A percentile compares a stretch with the other conserved stretches of the same genome.
phyloP scores from a whole-genome alignment of 1,284 basidiomycete species.

The Malassezia caprae region DNA sequence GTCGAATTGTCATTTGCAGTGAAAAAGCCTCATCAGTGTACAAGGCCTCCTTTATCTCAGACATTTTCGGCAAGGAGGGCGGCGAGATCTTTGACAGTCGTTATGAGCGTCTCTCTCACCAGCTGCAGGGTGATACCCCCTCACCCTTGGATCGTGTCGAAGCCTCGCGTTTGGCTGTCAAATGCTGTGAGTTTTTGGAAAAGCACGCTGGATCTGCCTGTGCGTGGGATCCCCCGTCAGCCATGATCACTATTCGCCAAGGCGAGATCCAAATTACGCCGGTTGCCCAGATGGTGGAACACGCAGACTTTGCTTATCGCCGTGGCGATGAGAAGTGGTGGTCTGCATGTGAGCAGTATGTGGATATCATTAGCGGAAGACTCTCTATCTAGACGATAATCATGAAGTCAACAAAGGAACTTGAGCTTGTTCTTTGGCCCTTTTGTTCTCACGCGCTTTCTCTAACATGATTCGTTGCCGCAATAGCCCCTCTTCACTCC shows the following conservation, averaged over 20 bases:
- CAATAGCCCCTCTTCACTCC: conserved; percentile 7
- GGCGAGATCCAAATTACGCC: conserved; percentile 69
- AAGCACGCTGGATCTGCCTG: conserved; percentile 41
- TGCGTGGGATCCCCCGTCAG: conserved; percentile 57
- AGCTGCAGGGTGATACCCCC: conserved; percentile 85
- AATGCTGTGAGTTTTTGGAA: conserved; percentile 90
- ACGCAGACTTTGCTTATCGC: conserved; percentile 82
- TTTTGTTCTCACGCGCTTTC: conserved; percentile 8
- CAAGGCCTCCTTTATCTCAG: conserved; percentile 80
- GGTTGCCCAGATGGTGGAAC: conserved; percentile 68
- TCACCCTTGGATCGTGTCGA: conserved; percentile 86
- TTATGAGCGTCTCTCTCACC: conserved; percentile 86
- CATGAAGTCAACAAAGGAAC: not conserved
- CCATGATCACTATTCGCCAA: conserved; percentile 81
- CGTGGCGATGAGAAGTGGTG: conserved; percentile 76
- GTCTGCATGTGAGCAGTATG: conserved; percentile 52
- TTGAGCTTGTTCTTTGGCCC: not conserved
- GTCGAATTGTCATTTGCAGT: conserved; percentile 71
- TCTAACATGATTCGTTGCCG: conserved; percentile 13
- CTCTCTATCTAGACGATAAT: not conserved
- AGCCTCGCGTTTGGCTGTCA: conserved; percentile 76
- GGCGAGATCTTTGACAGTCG: conserved; percentile 83
- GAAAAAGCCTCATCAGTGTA: conserved; percentile 80
- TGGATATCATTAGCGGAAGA: conserved; percentile 56
- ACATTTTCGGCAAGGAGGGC: conserved; percentile 90